Evolutionary conservation across 345 rosid species (phyloP), one percentile per base, ranked within the genome.

Genomic region (Rhodamnia argentea): DNA sequence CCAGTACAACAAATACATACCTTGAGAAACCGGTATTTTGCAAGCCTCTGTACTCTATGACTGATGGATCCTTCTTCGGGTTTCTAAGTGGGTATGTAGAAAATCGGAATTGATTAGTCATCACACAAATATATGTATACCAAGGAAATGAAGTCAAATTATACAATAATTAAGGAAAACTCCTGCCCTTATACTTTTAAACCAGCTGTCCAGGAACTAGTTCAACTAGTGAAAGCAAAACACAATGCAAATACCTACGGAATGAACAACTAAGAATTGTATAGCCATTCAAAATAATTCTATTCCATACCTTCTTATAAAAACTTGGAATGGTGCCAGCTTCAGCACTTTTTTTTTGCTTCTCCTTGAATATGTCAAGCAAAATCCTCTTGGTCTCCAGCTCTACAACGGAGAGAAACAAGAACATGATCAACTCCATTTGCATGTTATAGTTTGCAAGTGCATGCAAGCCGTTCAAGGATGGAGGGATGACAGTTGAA

Each of bases 61-160:
- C 98, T 98, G 83, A 97, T 96, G 62, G 99, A 97, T 88, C 99
- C 99, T 88, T 92, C 98, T 90, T 97, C 99, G 51, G 99, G 99
- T 90, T 97, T 97, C 99, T 97, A 93, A 88, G 92, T n/a, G 64
- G 62, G 85, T 81, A 56, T 83, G 85, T 23, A 47, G 50, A 32
- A 51, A 78, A 60, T 58, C 54, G 23, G 60, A 32, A 20, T 83
- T 57, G 47, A 10, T 70, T 20, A 70, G 81, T 70, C 84, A 52
- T 32, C 84, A 83, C 57, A 27, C n/a, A 54, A 83, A 20, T 26
- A 22, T 53, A 82, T n/a, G 40, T 18, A 9, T 5, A 52, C 13
- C 52, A 50, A 50, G 55, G 13, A 83, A 44, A 14, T 29, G 44
- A 53, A 83, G 32, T 15, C 27, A 83, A 32, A 54, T 42, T 83